Percentiles rank a stretch among this genome's conserved stretches.
Conservation (phyloP, 2,329 filamentous ascomycete genomes). For the Trichoderma sp. region DNA sequence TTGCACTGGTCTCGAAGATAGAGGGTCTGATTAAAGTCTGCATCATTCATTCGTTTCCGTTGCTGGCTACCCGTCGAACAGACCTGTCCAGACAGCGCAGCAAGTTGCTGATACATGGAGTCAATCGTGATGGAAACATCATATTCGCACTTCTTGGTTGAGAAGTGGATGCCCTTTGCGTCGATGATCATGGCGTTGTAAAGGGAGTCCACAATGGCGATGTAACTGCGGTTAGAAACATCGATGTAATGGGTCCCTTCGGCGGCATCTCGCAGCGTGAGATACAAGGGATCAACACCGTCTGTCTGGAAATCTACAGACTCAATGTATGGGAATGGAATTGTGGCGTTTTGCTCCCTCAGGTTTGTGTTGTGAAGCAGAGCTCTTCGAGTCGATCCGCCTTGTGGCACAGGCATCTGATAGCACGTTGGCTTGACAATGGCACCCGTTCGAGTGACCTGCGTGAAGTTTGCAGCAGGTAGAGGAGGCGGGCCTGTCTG, state of each 20-base stretch:
- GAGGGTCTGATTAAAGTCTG: slow-evolving; percentile 41
- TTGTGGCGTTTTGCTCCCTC: slow-evolving; percentile 38
- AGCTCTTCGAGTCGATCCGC: slow-evolving; percentile 35
- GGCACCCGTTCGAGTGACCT: slow-evolving; percentile 39
- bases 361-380: slow-evolving; percentile 41
- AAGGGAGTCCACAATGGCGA: slow-evolving; percentile 40
- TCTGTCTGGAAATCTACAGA: slow-evolving; percentile 42
- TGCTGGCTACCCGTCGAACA: slow-evolving; percentile 36
- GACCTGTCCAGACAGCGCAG: slow-evolving; percentile 37
- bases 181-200: slow-evolving; percentile 43
- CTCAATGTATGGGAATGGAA: slow-evolving; percentile 45
- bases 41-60: slow-evolving; percentile 35
- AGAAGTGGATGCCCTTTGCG: slow-evolving; percentile 42
- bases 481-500: slow-evolving; percentile 28
- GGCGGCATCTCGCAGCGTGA: slow-evolving; percentile 40
- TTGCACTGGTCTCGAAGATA: slow-evolving; percentile 44
- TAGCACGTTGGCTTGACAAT: slow-evolving; percentile 40
- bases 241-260: slow-evolving; percentile 41
- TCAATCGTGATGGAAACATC: slow-evolving; percentile 41
- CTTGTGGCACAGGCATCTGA: slow-evolving; percentile 35
- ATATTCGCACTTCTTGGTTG: slow-evolving; percentile 41
- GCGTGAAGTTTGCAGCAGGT: slow-evolving; percentile 41
- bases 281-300: slow-evolving; percentile 40
- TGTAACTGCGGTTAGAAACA: slow-evolving; percentile 40
- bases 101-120: slow-evolving; percentile 43